Evolutionary conservation across 768 basidiomycete species (phyloP).

Genomic region (Termitomyces sp.): DNA sequence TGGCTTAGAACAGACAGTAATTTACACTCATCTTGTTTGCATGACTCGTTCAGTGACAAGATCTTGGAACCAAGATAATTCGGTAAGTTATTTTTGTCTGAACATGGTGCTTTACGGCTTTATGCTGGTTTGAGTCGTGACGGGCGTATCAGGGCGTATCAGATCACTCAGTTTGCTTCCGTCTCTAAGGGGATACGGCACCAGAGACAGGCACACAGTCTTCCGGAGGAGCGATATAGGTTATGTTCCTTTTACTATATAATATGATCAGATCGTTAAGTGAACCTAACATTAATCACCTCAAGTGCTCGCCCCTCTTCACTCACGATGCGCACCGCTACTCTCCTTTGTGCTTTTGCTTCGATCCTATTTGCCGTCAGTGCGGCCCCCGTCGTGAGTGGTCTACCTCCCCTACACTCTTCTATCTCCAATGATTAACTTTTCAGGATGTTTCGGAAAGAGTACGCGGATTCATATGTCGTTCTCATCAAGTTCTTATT

Average conservation of each 20-base stretch:
- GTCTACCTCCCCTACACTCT: not conserved
- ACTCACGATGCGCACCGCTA: slow-evolving; percentile 10
- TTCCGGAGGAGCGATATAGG: slow-evolving; percentile 15
- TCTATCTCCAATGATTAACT: not conserved
- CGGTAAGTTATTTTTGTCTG: not conserved
- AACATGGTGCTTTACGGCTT: slow-evolving; percentile 7
- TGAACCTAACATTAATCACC: slow-evolving; percentile 5
- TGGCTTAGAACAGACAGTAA: not conserved
- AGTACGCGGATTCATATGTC: not conserved
- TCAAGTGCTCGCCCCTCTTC: slow-evolving; percentile 4
- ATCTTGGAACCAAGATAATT: not conserved
- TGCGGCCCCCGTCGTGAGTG: slow-evolving; percentile 15
- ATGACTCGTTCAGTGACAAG: slow-evolving; percentile 3
- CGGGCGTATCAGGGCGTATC: slow-evolving; percentile 10
- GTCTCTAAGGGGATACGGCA: slow-evolving; percentile 16
- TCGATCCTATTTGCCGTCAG: slow-evolving; percentile 8
- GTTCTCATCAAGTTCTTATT: not conserved
- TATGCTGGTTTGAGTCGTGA: slow-evolving; percentile 4
- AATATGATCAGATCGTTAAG: slow-evolving; percentile 11
- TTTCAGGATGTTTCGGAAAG: slow-evolving; percentile 4
- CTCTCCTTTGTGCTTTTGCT: slow-evolving; percentile 9
- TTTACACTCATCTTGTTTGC: not conserved
- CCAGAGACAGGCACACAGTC: slow-evolving; percentile 15
- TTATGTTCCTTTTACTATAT: slow-evolving; percentile 18
- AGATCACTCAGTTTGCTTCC: slow-evolving; percentile 9